phyloP scores from a whole-genome alignment of 305 asterid genomes.

The Nicotiana rustica region DNA sequence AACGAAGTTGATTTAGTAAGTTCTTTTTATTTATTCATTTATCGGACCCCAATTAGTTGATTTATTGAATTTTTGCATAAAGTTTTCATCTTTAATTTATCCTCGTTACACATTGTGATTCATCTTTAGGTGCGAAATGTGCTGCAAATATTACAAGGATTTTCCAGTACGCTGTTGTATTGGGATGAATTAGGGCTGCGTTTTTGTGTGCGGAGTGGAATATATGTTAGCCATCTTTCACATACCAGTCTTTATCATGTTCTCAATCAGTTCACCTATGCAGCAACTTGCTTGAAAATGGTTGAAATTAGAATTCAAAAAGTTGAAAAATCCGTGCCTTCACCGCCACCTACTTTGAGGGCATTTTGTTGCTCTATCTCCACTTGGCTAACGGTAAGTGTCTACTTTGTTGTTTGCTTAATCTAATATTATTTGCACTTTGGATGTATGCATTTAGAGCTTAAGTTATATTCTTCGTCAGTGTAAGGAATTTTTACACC shows the following conservation, averaged over 20 bases:
- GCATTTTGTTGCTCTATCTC: conserved; percentile 85
- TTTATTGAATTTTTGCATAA: conserved; percentile 1
- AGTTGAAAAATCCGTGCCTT: conserved; percentile 60
- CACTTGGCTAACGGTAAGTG: conserved; percentile 75
- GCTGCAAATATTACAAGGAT: conserved; percentile 90
- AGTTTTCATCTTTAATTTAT: neutral
- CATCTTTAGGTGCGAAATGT: conserved; percentile 75
- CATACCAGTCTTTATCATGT: conserved; percentile 74
- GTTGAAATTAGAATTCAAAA: conserved; percentile 65
- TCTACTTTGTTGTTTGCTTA: conserved; percentile 2
- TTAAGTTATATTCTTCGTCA: neutral
- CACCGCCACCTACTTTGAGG: conserved; percentile 81
- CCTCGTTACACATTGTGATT: conserved; percentile 4
- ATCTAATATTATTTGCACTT: neutral
- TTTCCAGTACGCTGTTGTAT: conserved; percentile 65
- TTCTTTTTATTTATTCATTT: neutral
- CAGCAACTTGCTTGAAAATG: conserved; percentile 78
- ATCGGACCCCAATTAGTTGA: neutral
- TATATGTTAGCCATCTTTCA: conserved; percentile 82
- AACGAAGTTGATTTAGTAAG: conserved; percentile 84
- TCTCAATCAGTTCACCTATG: conserved; percentile 75
- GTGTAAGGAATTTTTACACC: neutral
- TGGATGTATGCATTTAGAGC: conserved; percentile 26
- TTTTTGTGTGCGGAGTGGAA: conserved; percentile 68
- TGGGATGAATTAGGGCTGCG: conserved; percentile 64